These are phyloP conservation scores for Backusella parvicylindrica DNA, from an alignment of 192 early-diverging fungal genomes.

Conservation along the genomic window DNA sequence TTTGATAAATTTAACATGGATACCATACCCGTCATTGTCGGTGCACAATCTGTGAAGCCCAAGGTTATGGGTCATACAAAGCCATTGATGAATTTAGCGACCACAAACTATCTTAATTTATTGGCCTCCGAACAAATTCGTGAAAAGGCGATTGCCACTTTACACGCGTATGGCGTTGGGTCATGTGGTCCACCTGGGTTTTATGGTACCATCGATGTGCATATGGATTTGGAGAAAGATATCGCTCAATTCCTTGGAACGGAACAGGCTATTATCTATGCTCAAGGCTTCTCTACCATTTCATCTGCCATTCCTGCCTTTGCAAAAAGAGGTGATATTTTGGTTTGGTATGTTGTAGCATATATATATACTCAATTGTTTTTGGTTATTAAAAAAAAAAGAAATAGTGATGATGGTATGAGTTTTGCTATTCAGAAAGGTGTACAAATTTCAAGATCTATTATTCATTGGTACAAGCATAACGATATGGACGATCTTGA, in stretches of 20 bases:
- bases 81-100: conserved; percentile 76
- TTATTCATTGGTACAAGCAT: conserved; percentile 90
- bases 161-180: conserved; percentile 94
- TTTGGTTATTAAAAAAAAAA: neutral
- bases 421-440: conserved; percentile 91
- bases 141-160: conserved; percentile 79
- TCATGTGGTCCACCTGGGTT: conserved; percentile 95
- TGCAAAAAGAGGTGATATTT: conserved; percentile 92
- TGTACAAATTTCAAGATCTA: conserved; percentile 82
- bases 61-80: conserved; percentile 62
- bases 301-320: conserved; percentile 93
- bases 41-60: conserved; percentile 61
- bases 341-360: conserved; percentile 68
- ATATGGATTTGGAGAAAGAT: conserved; percentile 87
- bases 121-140: conserved; percentile 71
- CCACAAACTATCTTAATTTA: conserved; percentile 86
- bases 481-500: conserved; percentile 97
- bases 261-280: conserved; percentile 88
- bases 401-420: conserved; percentile 78
- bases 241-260: conserved; percentile 84
- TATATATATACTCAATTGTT: neutral
- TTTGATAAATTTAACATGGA: conserved; percentile 74
- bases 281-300: conserved; percentile 92
- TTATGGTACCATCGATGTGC: conserved; percentile 94
- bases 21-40: conserved; percentile 69